These are phyloP conservation scores for Scutellaria galericulata DNA, from an alignment of 257 asterid species.

Conservation along the genomic window DNA sequence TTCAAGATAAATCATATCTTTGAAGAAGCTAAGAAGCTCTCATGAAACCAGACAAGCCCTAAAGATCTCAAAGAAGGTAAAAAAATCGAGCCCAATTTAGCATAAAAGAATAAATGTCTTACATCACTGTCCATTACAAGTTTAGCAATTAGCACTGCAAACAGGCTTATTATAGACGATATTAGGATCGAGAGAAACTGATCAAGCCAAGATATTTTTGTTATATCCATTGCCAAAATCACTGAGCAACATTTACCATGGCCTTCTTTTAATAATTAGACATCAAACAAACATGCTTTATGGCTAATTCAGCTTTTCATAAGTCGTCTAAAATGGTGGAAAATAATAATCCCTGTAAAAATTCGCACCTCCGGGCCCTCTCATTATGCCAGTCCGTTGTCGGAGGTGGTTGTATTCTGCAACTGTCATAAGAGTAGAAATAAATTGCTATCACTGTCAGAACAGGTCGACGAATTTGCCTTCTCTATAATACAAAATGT, in stretches of 20 bases:
- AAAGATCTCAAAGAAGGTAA: too few relatives aligned
- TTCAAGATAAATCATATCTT: too few relatives aligned
- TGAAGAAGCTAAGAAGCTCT: too few relatives aligned
- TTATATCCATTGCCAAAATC: conserved; percentile 16
- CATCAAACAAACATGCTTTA: conserved; percentile 17
- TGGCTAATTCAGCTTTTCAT: conserved; percentile 31
- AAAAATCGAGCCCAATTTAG: too few relatives aligned
- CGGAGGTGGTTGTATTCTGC: conserved; percentile 51
- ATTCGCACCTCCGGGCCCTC: conserved; percentile 51
- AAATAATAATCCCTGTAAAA: conserved; percentile 52
- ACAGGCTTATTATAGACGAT: too few relatives aligned
- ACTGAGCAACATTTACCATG: conserved; percentile 21
- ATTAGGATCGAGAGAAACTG: too few relatives aligned
- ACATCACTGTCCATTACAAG: too few relatives aligned
- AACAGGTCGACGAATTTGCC: not conserved
- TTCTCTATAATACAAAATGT: too few relatives aligned
- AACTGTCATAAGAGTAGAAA: not conserved
- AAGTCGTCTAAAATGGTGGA: conserved; percentile 58
- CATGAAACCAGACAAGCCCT: too few relatives aligned
- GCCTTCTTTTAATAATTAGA: conserved; percentile 29
- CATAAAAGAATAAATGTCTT: too few relatives aligned
- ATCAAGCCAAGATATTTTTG: too few relatives aligned
- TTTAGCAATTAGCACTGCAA: too few relatives aligned
- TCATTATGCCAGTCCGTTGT: conserved; percentile 46
- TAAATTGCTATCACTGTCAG: not conserved